A percentile compares a stretch with the other conserved stretches of the same genome.
Conservation (phyloP, 495 filamentous ascomycete species). For the Neurospora sp. region DNA sequence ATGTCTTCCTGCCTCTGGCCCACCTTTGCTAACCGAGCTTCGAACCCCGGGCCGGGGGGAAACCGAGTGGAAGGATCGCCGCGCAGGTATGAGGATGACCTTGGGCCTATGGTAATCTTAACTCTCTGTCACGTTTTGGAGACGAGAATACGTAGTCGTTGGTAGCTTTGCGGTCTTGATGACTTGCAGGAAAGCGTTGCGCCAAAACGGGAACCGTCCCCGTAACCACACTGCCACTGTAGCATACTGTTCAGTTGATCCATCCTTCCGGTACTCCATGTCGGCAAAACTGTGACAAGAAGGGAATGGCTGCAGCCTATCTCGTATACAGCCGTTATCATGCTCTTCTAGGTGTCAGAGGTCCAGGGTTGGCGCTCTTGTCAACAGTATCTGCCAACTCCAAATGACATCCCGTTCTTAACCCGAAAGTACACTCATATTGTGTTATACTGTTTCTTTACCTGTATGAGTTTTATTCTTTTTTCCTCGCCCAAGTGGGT, state of each 20-base stretch:
- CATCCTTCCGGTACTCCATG: background rate
- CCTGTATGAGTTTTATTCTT: background rate
- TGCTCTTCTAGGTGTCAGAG: background rate
- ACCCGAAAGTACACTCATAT: background rate
- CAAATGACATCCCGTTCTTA: background rate
- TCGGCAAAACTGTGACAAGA: background rate
- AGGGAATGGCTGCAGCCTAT: background rate
- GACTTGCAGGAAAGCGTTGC: background rate
- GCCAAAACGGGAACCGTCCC: background rate
- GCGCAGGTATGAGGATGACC: background rate
- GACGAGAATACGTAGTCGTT: background rate
- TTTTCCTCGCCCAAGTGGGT: background rate
- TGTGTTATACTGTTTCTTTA: background rate
- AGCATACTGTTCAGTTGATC: background rate
- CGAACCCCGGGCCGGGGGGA: background rate
- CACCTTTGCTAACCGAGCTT: background rate
- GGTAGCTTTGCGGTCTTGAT: background rate
- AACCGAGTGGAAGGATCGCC: background rate
- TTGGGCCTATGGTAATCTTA: background rate
- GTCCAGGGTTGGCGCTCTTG: background rate
- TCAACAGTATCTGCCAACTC: background rate
- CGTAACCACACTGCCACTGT: background rate
- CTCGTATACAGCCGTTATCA: background rate
- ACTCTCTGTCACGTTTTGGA: background rate
- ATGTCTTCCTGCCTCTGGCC: background rate